Percentiles rank a stretch among this genome's conserved stretches.
These are phyloP conservation scores for Gypsophila paniculata DNA, from an alignment of 179 eudicot species.

Conservation along the genomic window DNA sequence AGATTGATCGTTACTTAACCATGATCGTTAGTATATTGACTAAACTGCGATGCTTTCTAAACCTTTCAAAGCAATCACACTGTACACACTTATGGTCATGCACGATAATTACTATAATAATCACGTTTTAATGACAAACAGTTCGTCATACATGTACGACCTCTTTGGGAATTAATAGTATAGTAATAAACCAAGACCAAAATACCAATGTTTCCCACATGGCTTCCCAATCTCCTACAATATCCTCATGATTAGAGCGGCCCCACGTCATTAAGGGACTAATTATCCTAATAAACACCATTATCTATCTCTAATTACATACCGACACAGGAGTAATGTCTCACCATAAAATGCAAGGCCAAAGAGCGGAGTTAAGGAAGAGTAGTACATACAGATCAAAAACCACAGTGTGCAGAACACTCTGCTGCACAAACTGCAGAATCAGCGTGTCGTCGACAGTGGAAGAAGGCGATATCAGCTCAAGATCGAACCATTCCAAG, in stretches of 20 bases:
- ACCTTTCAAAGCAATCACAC: no score
- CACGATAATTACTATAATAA: no score
- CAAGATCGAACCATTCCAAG: slow-evolving; percentile 27
- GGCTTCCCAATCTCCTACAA: slow-evolving; percentile 22
- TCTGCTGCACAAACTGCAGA: slow-evolving; percentile 54
- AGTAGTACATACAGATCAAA: slow-evolving; percentile 6
- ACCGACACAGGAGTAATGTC: slow-evolving; percentile 17
- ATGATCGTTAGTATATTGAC: no score
- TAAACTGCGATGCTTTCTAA: no score
- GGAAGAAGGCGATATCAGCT: slow-evolving; percentile 32
- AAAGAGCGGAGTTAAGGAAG: slow-evolving; percentile 10
- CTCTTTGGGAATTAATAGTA: no score
- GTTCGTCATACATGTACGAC: no score
- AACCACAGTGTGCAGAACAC: slow-evolving; percentile 39
- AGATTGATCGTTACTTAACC: no score
- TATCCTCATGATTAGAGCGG: slow-evolving; percentile 28
- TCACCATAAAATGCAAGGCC: slow-evolving; percentile 41
- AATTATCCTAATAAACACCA: slow-evolving; percentile 18
- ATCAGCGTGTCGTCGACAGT: slow-evolving; percentile 45
- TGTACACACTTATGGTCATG: no score
- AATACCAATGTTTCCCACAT: slow-evolving; percentile 29
- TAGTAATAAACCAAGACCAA: slow-evolving; percentile 12
- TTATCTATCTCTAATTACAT: slow-evolving; percentile 10
- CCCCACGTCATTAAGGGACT: slow-evolving; percentile 25
- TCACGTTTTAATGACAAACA: no score